A percentile compares a stretch with the other conserved stretches of the same genome.
Conservation (phyloP, 495 filamentous ascomycete species). For the Paragyromitra xinjiangensis region DNA sequence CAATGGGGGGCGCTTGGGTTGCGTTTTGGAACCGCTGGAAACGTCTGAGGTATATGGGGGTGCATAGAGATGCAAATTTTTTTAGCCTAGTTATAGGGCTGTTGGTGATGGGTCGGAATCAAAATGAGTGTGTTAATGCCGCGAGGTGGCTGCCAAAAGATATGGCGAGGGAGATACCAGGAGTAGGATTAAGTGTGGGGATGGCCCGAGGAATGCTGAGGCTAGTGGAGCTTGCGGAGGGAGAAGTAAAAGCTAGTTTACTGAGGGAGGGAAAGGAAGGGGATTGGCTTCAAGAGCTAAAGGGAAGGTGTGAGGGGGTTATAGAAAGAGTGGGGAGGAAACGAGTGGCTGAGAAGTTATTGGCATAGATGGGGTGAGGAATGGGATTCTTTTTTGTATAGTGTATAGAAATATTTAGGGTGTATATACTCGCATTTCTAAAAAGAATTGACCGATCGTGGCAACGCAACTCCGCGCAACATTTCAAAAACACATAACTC, state of each 20-base stretch:
- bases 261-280: not conserved
- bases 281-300: conserved; percentile 29
- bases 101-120: conserved; percentile 63
- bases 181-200: conserved; percentile 61
- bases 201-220: conserved; percentile 57
- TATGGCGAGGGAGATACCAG: conserved; percentile 68
- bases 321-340: conserved; percentile 27
- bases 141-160: conserved; percentile 65
- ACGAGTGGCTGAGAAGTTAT: conserved; percentile 1
- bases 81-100: conserved; percentile 68
- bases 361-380: not conserved
- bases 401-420: not conserved
- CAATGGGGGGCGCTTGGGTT: conserved; percentile 62
- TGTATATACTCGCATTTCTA: no score
- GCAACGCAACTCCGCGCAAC: no score
- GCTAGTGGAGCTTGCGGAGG: conserved; percentile 50
- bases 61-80: conserved; percentile 64
- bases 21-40: conserved; percentile 72
- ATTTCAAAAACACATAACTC: no score
- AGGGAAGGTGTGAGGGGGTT: conserved; percentile 35
- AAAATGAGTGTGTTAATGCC: conserved; percentile 62
- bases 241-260: not conserved
- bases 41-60: conserved; percentile 63
- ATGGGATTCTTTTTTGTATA: not conserved
- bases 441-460: no score